Base-by-base conservation (phyloP, 2,329 filamentous ascomycete species). In the Clarireedia homoeocarpa region DNA sequence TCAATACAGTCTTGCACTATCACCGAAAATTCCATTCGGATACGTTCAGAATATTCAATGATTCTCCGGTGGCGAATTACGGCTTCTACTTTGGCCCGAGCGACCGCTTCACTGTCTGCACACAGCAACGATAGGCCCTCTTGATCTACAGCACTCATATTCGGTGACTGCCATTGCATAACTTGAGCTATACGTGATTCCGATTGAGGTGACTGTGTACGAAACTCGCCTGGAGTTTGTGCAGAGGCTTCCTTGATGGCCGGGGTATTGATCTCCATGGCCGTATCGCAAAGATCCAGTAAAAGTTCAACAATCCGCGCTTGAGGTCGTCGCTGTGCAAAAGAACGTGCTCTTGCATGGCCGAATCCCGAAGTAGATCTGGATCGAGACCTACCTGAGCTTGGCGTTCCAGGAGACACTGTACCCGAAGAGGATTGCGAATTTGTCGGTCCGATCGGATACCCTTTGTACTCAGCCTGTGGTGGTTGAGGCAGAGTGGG, bases 1-100 rank as follows among this genome's bases (percentile, higher is more conserved):
- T 95, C 86, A 52, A 99, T 96, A 69, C 94, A 99, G 65, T 96
- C 90, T 67, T 97, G 90, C 2, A 99, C 92, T 57, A 96, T 78
- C 26, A 95, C 82, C 27, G 92, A 88, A 66, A 96, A 95, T 67
- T 99, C 94, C 48, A 96, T 81, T 4, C 95, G 88, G 61, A 99
- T 96, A 34, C 95, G 85, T 72, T 99, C 94, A 0, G 91, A 86
- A 69, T 99, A 99, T 70, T 99, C 94, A 34, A 99, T 85, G 51
- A 97, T 95, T 64, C 87, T 86, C 51, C 92, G 86, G 71, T 97
- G 90, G 36, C 94, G 88, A 61, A 95, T 84, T 6, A 97, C 89
- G 4, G 92, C 89, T 66, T 99, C 94, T 1, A 97, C 89, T 70
- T 99, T 99, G 46, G 87, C 82, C 66, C 85, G 89, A 26, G 91